Conservation (phyloP, 805 yeast genomes). For the Starmerella riodocensis region DNA sequence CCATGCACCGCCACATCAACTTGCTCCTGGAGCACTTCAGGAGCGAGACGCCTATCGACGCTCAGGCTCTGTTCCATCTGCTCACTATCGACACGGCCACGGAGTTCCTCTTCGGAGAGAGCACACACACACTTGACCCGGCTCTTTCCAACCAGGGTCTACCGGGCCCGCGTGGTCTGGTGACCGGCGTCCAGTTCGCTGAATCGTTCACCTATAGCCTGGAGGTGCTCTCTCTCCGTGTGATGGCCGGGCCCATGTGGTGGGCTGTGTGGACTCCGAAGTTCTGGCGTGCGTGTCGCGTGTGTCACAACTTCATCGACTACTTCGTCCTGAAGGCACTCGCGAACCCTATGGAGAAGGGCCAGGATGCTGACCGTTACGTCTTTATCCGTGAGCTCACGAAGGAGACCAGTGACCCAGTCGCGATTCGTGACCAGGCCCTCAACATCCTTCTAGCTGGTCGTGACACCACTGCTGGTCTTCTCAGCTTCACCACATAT, state of each 20-base stretch:
- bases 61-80: slow-evolving; percentile 19
- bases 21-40: slow-evolving; percentile 14
- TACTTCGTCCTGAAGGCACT: slow-evolving; percentile 32
- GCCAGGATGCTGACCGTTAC: slow-evolving; percentile 29
- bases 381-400: slow-evolving; percentile 38
- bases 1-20: slow-evolving; percentile 21
- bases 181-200: slow-evolving; percentile 21
- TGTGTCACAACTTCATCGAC: slow-evolving; percentile 31
- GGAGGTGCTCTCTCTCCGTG: slow-evolving; percentile 18
- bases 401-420: slow-evolving; percentile 37
- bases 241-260: slow-evolving; percentile 19
- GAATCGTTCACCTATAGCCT: slow-evolving; percentile 21
- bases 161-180: slow-evolving; percentile 19
- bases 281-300: slow-evolving; percentile 28
- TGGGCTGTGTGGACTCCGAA: slow-evolving; percentile 20
- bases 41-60: slow-evolving; percentile 18
- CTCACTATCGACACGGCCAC: slow-evolving; percentile 24
- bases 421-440: slow-evolving; percentile 37
- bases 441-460: slow-evolving; percentile 42
- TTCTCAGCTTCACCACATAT: slow-evolving; percentile 35
- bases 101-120: slow-evolving; percentile 24
- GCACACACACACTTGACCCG: slow-evolving; percentile 21
- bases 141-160: slow-evolving; percentile 9
- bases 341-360: slow-evolving; percentile 24
- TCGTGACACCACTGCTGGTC: slow-evolving; percentile 43